Base-by-base conservation (phyloP, 164 flowering plant species). In the Macadamia integrifolia region DNA sequence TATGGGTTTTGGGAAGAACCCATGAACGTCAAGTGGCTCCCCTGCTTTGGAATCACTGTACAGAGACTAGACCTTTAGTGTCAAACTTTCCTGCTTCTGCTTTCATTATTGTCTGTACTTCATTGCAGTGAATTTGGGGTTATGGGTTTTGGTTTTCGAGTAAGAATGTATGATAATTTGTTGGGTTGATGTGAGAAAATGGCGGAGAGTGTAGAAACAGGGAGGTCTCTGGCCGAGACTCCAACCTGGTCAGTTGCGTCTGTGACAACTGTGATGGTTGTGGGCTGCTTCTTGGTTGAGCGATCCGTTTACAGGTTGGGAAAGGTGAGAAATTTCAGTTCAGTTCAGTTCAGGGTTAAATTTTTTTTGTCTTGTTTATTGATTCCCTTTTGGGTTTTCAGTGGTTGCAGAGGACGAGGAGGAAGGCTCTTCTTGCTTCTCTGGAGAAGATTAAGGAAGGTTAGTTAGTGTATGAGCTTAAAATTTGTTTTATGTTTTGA, bases 391-490 rank as follows among this genome's bases (percentile, higher is more conserved):
- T 29, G 32, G 3, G 5, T 68, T 13, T 59, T 58, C 80, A 91
- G 98, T 91, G 98, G 96, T 77, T 91, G 80, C 81, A 83, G 75
- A 89, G 73, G 84, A 93, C 93, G 11, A 84, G 82, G 78, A 85
- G 91, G 82, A 93, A 89, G 77, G 93, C 98, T 72, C 80, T 91
- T 13, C 72, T 76, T 63, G 86, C 89, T 79, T 86, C 97, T 60
- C 58, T 93, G 76, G 92, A 88, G 80, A 93, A 93, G 80, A 87
- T 89, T 32, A 89, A 91, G 74, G 97, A 93, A 88, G 97, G 98
- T 89, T 49, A 73, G 71, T 52, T 23, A 23, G 44, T 10, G 9
- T 68, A 17, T 29, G 9, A 12, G 42, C 29, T 28, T 15, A 23
- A 1, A 46, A 46, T 46, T 46, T 46, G 13, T 11, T 4, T 23